phyloP scores from a whole-genome alignment of 192 early-diverging fungal genomes.

The Coemansia sp. region DNA sequence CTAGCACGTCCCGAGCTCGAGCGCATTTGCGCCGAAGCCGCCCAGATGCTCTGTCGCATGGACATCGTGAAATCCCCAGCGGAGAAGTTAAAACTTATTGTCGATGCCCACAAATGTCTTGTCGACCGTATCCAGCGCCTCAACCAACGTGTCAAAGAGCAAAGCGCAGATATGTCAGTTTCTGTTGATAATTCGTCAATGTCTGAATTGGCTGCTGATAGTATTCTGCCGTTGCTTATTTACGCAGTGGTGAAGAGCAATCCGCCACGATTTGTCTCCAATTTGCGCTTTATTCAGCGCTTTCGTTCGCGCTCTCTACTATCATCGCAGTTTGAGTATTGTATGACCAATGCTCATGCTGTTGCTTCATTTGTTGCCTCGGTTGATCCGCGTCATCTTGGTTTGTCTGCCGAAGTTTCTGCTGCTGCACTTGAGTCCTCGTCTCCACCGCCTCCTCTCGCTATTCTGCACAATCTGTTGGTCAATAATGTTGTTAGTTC shows the following conservation, averaged over 20 bases:
- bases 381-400: conserved; percentile 40
- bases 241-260: conserved; percentile 67
- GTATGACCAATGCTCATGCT: conserved; percentile 48
- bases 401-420: conserved; percentile 30
- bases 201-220: conserved; percentile 56
- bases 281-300: conserved; percentile 57
- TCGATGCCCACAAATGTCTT: conserved; percentile 43
- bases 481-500: conserved; percentile 41
- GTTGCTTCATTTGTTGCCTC: conserved; percentile 44
- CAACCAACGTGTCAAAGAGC: conserved; percentile 12
- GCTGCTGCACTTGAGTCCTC: conserved; percentile 23
- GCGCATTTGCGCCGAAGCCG: conserved; percentile 32
- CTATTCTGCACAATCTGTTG: conserved; percentile 25
- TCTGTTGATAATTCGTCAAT: background rate
- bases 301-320: conserved; percentile 45
- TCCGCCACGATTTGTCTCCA: conserved; percentile 68
- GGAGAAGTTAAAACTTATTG: conserved; percentile 48
- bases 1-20: conserved; percentile 21
- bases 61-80: conserved; percentile 37
- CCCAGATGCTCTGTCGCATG: conserved; percentile 24
- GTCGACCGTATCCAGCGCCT: conserved; percentile 43
- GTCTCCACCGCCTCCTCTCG: conserved; percentile 22
- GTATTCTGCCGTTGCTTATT: conserved; percentile 67
- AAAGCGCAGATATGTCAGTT: background rate
- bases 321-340: conserved; percentile 48